Base-by-base conservation (phyloP, 2,329 filamentous ascomycete genomes). In the Stachybotrys echinatus region DNA sequence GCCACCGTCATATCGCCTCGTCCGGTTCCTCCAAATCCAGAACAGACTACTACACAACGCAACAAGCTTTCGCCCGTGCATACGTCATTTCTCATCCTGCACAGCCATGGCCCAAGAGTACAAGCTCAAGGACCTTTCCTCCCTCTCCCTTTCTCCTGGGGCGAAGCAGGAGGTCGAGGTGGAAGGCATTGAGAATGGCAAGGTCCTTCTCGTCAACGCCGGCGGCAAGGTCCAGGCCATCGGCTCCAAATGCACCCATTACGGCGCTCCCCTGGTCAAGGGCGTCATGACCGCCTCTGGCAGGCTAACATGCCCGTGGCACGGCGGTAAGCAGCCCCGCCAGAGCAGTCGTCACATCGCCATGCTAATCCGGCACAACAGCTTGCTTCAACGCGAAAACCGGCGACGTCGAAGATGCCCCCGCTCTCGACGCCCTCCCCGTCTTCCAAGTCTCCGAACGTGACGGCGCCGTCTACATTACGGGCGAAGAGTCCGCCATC, bases 341-440 rank as follows among this genome's bases (percentile, higher is more conserved):
- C 22, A n/a, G 3, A 18, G n/a, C 14, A 27, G 10, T 44, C n/a
- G 5, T 22, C n/a, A n/a, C 4, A 6, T 22, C 7, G 20, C 45
- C 17, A 23, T 42, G 19, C 48, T 56, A 31, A 55, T 34, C 3
- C 12, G 5, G 10, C 10, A 10, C 5, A 7, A 48, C 55, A 92
- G 94, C 94, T 50, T 99, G 94, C 75, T 99, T 96, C 74, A 94
- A 90, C 55, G 83, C 89, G 55, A 79, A 80, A 50, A 95, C 88
- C 6, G 94, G 94, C 48, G 94, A 99, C 61, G 88, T 97, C 52
- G 94, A 99, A 71, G 90, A 97, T 64, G 92, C 92, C 1, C 94
- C 94, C 0, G 94, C 89, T 2, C 81, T 95, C 22, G 90, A 97
- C 61, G 79, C 88, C n/a, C 74, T 99, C 22, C 81, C 88, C 43